Percentiles rank a stretch among this genome's conserved stretches.
phyloP scores from a whole-genome alignment of 176 grass and related monocot species.

The Oryza glaberrima region DNA sequence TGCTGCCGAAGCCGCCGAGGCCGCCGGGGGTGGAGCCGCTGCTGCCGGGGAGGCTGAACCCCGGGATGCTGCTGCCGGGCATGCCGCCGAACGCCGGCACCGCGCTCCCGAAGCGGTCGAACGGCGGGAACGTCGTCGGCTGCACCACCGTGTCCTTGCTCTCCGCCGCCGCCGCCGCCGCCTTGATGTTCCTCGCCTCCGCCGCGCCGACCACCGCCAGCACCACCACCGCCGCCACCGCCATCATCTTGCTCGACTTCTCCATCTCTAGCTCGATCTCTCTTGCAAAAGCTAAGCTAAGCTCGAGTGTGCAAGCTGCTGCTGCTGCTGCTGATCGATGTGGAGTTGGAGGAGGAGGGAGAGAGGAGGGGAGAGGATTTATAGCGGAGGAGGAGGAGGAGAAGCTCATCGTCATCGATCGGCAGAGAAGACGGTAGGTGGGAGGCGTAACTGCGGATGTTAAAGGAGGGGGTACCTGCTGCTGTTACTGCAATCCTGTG shows the following conservation, averaged over 20 bases:
- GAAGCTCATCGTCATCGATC: conserved; percentile 37
- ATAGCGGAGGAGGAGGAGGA: conserved; percentile 31
- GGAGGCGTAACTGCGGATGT: conserved; percentile 36
- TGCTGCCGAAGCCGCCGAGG: too few relatives aligned
- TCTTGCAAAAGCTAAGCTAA: neutral
- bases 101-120: conserved; percentile 54
- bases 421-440: conserved; percentile 41
- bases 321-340: conserved; percentile 10
- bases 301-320: neutral
- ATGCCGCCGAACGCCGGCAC: conserved; percentile 45
- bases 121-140: conserved; percentile 72
- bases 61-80: conserved; percentile 35
- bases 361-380: conserved; percentile 20
- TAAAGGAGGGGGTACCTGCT: conserved; percentile 54
- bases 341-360: conserved; percentile 1
- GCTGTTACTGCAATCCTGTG: conserved; percentile 54
- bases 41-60: conserved; percentile 49
- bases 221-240: conserved; percentile 43
- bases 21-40: conserved; percentile 31
- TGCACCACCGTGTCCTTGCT: conserved; percentile 54
- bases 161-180: conserved; percentile 5
- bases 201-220: conserved; percentile 42
- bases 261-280: conserved; percentile 42
- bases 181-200: conserved; percentile 74
- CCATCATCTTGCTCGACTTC: conserved; percentile 50